phyloP scores from a whole-genome alignment of 495 filamentous ascomycete species.

The Apodospora peruviana region DNA sequence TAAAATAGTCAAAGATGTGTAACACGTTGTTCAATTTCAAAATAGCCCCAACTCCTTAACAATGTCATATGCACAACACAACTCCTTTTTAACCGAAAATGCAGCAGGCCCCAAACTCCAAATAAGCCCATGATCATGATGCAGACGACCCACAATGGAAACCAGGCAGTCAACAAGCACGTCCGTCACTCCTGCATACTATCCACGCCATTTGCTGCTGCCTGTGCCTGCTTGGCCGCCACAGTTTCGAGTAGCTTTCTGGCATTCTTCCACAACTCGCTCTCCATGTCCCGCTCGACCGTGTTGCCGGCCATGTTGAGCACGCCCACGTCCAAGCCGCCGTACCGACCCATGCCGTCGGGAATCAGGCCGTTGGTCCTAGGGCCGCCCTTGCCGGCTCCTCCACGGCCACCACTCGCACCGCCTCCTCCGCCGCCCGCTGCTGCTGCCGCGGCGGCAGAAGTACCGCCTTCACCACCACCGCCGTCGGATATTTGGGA shows the following conservation, averaged over 20 bases:
- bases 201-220: conserved; percentile 1
- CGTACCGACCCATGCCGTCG: conserved; percentile 51
- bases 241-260: conserved; percentile 22
- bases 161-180: too few species aligned
- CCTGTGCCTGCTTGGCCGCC: background rate
- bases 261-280: conserved; percentile 67
- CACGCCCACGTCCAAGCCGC: conserved; percentile 71
- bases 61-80: too few species aligned
- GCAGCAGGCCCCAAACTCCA: background rate
- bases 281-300: conserved; percentile 72
- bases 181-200: conserved; percentile 22
- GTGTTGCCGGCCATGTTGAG: conserved; percentile 76
- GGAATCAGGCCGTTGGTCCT: conserved; percentile 24
- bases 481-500: background rate
- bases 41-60: too few species aligned
- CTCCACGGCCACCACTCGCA: background rate
- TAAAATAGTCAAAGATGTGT: too few species aligned
- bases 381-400: background rate
- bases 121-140: background rate
- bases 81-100: too few species aligned
- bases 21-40: too few species aligned
- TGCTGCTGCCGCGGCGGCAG: background rate
- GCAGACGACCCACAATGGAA: too few species aligned
- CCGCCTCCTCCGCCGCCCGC: background rate
- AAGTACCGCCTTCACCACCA: background rate